A percentile compares a stretch with the other conserved stretches of the same genome.
Evolutionary conservation across 108 stramenopile genomes (phyloP).

Genomic region (Bacterosira constricta): DNA sequence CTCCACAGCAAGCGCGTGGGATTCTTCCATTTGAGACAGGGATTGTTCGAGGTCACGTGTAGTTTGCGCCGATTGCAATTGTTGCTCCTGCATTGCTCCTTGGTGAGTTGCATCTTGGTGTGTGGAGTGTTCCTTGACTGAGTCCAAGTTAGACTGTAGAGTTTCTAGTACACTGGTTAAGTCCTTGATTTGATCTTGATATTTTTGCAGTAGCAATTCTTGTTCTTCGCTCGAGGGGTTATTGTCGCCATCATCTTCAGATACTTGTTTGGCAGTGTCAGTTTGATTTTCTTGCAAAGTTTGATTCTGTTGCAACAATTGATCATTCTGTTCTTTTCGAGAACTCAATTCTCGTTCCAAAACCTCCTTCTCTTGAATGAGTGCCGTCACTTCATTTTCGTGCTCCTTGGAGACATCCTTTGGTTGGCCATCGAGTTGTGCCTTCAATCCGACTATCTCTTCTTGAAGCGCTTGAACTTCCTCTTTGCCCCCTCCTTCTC

Average conservation of each 20-base stretch:
- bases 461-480: conserved; percentile 9
- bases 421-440: not conserved
- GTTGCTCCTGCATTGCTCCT: not conserved
- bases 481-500: not conserved
- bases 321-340: conserved; percentile 3
- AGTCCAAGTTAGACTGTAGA: conserved; percentile 2
- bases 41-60: conserved; percentile 5
- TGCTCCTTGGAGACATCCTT: not conserved
- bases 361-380: conserved; percentile 28
- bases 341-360: conserved; percentile 13
- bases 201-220: not conserved
- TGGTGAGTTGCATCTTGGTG: not conserved
- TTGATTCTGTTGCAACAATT: conserved; percentile 3
- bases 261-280: not conserved
- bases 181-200: conserved; percentile 20
- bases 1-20: not conserved
- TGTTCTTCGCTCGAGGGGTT: conserved; percentile 1
- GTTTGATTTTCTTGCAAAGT: not conserved
- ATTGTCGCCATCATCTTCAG: not conserved
- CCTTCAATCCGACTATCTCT: conserved; percentile 16
- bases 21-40: conserved; percentile 4
- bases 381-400: not conserved
- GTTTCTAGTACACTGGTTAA: conserved; percentile 17
- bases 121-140: not conserved
- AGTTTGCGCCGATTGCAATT: not conserved